A percentile compares a stretch with the other conserved stretches of the same genome.
Evolutionary conservation across 2,329 filamentous ascomycete genomes (phyloP).

Genomic region (Monosporascus sp.): DNA sequence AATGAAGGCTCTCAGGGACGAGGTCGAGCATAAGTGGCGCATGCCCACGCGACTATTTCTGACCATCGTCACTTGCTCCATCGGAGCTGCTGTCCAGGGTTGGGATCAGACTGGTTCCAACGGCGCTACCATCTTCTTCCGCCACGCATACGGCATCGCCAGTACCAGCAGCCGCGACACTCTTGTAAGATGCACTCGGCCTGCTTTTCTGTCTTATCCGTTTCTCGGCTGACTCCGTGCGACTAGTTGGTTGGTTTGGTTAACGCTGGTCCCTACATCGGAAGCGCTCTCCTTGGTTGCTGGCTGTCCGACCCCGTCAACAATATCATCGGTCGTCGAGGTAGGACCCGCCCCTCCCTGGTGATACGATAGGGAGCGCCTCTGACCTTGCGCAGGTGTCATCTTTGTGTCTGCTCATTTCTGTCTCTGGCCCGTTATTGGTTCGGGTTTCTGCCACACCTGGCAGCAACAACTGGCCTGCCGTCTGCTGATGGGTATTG

Average conservation of each 20-base stretch:
- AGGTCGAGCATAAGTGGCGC: slow-evolving; percentile 63
- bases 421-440: slow-evolving; percentile 63
- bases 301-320: slow-evolving; percentile 58
- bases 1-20: slow-evolving; percentile 52
- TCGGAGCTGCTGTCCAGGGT: slow-evolving; percentile 65
- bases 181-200: slow-evolving; percentile 20
- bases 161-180: slow-evolving; percentile 14
- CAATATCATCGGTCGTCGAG: slow-evolving; percentile 55
- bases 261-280: slow-evolving; percentile 42
- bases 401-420: slow-evolving; percentile 74
- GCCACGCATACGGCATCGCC: slow-evolving; percentile 46
- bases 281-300: slow-evolving; percentile 45
- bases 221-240: slow-evolving; percentile 6
- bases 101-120: slow-evolving; percentile 64
- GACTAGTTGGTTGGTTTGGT: slow-evolving; percentile 49
- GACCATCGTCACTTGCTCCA: slow-evolving; percentile 62
- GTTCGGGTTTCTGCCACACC: slow-evolving; percentile 63
- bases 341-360: neutral
- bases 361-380: neutral
- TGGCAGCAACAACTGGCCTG: slow-evolving; percentile 68
- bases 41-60: slow-evolving; percentile 58
- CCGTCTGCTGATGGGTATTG: slow-evolving; percentile 69
- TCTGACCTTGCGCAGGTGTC: slow-evolving; percentile 54
- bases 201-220: neutral
- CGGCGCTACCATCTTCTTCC: slow-evolving; percentile 59